Evolutionary conservation across 306 rosid species (phyloP).

Genomic region (Cucurbita moschata): DNA sequence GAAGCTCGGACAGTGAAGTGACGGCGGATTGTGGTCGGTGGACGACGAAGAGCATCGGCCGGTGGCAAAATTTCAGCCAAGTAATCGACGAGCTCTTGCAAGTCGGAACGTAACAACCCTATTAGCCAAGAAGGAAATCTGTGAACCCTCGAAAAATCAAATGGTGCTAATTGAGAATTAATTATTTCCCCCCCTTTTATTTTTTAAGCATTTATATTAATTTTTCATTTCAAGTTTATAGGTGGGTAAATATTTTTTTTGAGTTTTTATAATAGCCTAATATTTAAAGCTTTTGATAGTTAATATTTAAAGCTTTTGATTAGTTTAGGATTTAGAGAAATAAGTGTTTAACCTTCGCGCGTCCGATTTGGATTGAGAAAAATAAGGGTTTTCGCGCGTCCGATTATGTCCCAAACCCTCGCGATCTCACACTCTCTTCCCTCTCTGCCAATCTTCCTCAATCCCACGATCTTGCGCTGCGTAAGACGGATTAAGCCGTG

Average conservation of each 20-base stretch:
- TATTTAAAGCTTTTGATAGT: too few relatives aligned
- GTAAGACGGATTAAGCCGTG: background rate
- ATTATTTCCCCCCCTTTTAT: background rate
- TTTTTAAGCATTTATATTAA: too few relatives aligned
- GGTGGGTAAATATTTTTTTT: too few relatives aligned
- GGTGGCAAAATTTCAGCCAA: background rate
- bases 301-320: too few relatives aligned
- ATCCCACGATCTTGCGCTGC: background rate
- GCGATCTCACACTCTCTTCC: background rate
- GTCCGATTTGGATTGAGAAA: too few relatives aligned
- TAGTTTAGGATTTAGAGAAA: too few relatives aligned
- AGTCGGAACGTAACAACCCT: conserved; percentile 3
- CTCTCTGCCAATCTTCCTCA: background rate
- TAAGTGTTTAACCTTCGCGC: too few relatives aligned
- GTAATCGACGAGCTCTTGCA: background rate
- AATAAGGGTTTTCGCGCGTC: too few relatives aligned
- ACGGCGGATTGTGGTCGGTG: background rate
- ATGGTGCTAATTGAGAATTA: background rate
- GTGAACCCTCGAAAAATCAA: background rate
- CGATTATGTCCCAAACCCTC: background rate
- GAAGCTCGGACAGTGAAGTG: background rate
- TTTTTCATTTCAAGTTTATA: too few relatives aligned
- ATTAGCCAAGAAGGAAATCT: background rate
- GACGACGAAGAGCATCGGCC: background rate
- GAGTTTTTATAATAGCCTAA: too few relatives aligned